Conservation (phyloP, 805 yeast species). For the Tetrapisispora nanseiensis region DNA sequence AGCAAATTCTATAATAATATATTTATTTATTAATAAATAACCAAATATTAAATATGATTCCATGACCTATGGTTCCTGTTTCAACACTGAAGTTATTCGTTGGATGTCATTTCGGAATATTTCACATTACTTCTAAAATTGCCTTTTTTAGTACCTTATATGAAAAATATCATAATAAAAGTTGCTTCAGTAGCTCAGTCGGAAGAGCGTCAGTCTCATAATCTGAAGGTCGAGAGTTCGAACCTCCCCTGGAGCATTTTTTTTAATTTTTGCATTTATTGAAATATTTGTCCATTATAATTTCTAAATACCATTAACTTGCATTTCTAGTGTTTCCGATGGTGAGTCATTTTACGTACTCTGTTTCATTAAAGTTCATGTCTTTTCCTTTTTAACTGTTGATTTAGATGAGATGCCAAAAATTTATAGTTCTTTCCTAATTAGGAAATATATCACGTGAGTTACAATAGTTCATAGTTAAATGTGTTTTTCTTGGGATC, state of each 20-base stretch:
- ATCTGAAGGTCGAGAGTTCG: constrained; percentile 49
- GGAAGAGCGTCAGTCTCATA: constrained; percentile 52
- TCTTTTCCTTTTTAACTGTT: neutral
- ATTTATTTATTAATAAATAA: too few species aligned
- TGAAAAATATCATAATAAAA: too few species aligned
- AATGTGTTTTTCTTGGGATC: neutral
- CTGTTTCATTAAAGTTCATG: neutral
- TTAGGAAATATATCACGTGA: constrained; percentile 10
- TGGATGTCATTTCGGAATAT: too few species aligned
- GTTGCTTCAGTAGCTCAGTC: constrained; percentile 45
- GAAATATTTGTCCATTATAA: neutral
- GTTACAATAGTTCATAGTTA: constrained; percentile 1
- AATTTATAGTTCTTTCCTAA: constrained; percentile 11
- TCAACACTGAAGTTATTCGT: too few species aligned
- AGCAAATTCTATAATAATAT: too few species aligned
- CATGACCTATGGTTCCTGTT: too few species aligned
- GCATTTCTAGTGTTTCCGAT: too few species aligned
- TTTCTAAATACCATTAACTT: too few species aligned
- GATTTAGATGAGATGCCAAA: neutral
- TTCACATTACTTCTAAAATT: too few species aligned
- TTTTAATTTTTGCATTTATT: neutral
- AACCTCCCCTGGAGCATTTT: constrained; percentile 41
- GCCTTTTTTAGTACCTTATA: too few species aligned
- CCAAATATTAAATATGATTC: too few species aligned
- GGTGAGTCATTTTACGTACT: too few species aligned